These are phyloP conservation scores for Cystobasidium tubakii DNA, from an alignment of 768 basidiomycete genomes.

Conservation along the genomic window DNA sequence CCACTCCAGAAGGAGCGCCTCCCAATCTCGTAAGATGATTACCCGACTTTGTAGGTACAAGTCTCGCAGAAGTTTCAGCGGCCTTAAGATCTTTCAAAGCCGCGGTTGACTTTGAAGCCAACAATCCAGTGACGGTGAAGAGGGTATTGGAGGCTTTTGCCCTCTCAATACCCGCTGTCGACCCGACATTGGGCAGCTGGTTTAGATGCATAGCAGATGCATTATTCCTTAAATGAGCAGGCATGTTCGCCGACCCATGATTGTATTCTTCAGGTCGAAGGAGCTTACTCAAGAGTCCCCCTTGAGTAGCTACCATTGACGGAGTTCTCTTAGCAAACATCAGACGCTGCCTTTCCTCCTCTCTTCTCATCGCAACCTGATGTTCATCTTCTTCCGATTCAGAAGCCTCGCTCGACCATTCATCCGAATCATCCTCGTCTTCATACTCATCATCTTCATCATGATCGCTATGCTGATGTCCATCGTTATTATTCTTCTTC, in stretches of 20 bases:
- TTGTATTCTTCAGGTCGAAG: constrained; percentile 16
- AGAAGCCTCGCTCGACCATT: constrained; percentile 29
- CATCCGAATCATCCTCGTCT: constrained; percentile 24
- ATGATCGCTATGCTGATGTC: background rate
- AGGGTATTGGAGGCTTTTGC: background rate
- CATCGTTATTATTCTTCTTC: background rate
- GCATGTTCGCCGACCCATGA: constrained; percentile 19
- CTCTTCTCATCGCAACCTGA: background rate
- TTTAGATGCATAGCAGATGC: constrained; percentile 24
- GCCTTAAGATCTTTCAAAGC: constrained; percentile 19
- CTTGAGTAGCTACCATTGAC: constrained; percentile 6
- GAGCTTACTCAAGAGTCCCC: constrained; percentile 14
- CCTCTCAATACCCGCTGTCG: background rate
- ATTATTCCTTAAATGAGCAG: constrained; percentile 27
- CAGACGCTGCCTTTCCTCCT: constrained; percentile 17
- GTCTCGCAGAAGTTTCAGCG: background rate
- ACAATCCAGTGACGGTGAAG: constrained; percentile 31
- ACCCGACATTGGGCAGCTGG: background rate
- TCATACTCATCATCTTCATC: constrained; percentile 21
- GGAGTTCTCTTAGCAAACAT: constrained; percentile 30
- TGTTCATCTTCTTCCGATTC: constrained; percentile 24
- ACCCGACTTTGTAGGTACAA: constrained; percentile 1
- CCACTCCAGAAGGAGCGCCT: constrained; percentile 42
- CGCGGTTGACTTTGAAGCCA: constrained; percentile 32
- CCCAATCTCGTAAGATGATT: constrained; percentile 27